Evolutionary conservation across 768 basidiomycete species (phyloP), one percentile per base, ranked within the genome.

Genomic region (Leccinum variicolor): DNA sequence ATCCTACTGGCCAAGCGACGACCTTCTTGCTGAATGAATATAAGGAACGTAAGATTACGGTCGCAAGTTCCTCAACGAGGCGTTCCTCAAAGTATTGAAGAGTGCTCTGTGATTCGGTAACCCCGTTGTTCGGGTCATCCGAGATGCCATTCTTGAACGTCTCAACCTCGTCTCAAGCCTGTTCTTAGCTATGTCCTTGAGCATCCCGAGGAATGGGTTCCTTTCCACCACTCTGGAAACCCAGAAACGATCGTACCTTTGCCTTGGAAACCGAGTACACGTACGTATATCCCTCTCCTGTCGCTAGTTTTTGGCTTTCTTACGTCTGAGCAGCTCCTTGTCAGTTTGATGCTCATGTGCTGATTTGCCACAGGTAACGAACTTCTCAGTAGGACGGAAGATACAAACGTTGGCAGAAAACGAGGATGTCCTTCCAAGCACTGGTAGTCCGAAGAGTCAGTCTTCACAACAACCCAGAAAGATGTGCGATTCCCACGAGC

Each of bases 21-120:
- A 83, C 87, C 11, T 99, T 94, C 85, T 75, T 99, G 52, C 80
- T 94, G 62, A 95, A 96, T 66, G 91, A 97, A 69, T 95, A 95
- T 80, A 89, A 86, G 73, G 92, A 96, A 50, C 87, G 94, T 64
- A 98, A 98, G 79, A 96, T 99, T 68, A 92, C 94, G 1, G 90
- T 97, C 56, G 98, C 97, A 2, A 98, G 95, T 69, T 99, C 98
- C 78, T 98, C 60, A 96, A 98, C 67, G 94, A 97, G 70, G 91
- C 96, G 0, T 98, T 99, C 88, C 82, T 98, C 66, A 98, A 99
- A 75, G 94, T 97, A 46, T 77, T 99, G 64, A 97, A 99, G 75
- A 95, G 92, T 64, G 96, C 97, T n/a, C 82, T 99, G 56, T 94
- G 97, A 46, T 99, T 98, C 70, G 97, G 97, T 28, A 98, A 96